Conservation (phyloP, 148 eudicot species). For the Nepenthes mirabilis region DNA sequence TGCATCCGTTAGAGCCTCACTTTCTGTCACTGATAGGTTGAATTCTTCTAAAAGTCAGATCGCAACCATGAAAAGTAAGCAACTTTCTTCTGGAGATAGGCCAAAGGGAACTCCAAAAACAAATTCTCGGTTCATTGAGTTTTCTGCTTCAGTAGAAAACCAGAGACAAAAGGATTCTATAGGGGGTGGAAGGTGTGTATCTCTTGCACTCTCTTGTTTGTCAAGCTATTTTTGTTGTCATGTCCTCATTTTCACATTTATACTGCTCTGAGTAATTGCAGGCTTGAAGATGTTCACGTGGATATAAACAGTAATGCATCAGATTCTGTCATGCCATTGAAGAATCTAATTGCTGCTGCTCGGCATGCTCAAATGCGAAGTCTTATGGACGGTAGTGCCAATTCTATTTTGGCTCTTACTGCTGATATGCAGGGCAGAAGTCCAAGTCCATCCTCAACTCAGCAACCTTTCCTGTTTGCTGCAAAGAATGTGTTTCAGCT, state of each 20-base stretch:
- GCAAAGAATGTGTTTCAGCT: slow-evolving; percentile 22
- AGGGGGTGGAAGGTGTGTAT: slow-evolving; percentile 43
- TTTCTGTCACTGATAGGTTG: slow-evolving; percentile 19
- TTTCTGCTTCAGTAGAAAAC: slow-evolving; percentile 17
- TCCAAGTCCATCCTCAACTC: slow-evolving; percentile 33
- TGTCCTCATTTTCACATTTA: slow-evolving; percentile 7
- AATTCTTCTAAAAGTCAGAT: slow-evolving; percentile 23
- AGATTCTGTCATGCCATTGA: slow-evolving; percentile 60
- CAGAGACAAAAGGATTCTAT: slow-evolving; percentile 19
- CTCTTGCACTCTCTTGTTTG: slow-evolving; percentile 1
- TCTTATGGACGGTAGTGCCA: slow-evolving; percentile 18
- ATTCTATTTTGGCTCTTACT: slow-evolving; percentile 15
- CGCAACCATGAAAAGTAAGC: slow-evolving; percentile 27
- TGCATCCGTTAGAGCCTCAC: slow-evolving; percentile 17
- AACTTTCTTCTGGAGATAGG: slow-evolving; percentile 33
- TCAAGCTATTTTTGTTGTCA: background rate
- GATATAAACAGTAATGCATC: slow-evolving; percentile 24
- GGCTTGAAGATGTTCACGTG: slow-evolving; percentile 31
- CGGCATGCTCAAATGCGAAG: slow-evolving; percentile 51
- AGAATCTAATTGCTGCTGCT: slow-evolving; percentile 80
- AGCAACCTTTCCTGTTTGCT: slow-evolving; percentile 23
- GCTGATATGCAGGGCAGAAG: slow-evolving; percentile 23
- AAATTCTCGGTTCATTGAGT: slow-evolving; percentile 19
- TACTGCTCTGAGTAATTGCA: slow-evolving; percentile 9
- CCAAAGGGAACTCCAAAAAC: slow-evolving; percentile 31